Percentiles rank a stretch among this genome's conserved stretches.
phyloP scores from a whole-genome alignment of 2,329 filamentous ascomycete species.

The Talaromyces islandicus region DNA sequence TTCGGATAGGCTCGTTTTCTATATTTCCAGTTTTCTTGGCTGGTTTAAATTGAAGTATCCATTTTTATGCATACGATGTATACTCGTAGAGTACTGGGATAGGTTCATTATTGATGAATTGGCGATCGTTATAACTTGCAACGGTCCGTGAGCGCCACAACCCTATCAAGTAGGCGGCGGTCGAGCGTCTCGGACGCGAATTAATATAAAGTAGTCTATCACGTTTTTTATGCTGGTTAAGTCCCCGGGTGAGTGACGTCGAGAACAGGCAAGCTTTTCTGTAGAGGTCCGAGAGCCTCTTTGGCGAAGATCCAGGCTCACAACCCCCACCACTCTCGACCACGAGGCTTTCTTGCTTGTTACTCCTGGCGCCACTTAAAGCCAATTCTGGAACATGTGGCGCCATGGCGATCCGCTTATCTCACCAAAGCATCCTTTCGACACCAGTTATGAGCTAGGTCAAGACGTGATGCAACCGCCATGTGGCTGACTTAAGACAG shows the following conservation, averaged over 20 bases:
- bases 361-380: background rate
- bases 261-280: background rate
- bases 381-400: background rate
- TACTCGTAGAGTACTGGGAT: background rate
- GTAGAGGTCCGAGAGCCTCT: background rate
- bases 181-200: background rate
- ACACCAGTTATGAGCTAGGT: background rate
- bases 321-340: background rate
- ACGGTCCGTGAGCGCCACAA: background rate
- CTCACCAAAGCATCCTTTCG: background rate
- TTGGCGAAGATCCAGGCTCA: background rate
- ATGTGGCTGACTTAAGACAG: background rate
- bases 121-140: background rate
- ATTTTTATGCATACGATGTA: background rate
- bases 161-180: background rate
- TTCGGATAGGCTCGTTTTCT: background rate
- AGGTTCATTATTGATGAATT: background rate
- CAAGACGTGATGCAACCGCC: background rate
- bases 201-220: background rate
- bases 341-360: background rate
- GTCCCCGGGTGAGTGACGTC: background rate
- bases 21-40: background rate
- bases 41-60: background rate
- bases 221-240: background rate
- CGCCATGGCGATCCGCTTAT: background rate